These are phyloP conservation scores for Dactylellina sp. DNA, from an alignment of 2,329 filamentous ascomycete species.

Conservation along the genomic window DNA sequence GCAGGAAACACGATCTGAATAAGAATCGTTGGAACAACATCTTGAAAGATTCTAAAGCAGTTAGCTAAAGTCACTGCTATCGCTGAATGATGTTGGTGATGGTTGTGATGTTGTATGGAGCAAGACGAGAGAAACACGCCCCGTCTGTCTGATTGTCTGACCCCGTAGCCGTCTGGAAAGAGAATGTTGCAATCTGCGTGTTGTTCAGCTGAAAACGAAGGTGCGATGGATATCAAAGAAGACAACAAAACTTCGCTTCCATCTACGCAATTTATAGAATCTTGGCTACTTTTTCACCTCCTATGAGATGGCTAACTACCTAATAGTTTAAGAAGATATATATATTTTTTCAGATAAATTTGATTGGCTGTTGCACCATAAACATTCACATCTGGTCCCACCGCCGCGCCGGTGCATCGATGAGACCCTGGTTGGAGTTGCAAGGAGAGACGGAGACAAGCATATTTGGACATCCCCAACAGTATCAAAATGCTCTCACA, in stretches of 20 bases:
- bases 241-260: neutral
- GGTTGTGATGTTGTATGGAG: neutral
- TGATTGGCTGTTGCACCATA: constrained; percentile 45
- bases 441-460: constrained; percentile 20
- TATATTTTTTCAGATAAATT: constrained; percentile 10
- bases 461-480: constrained; percentile 20
- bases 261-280: constrained; percentile 38
- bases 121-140: neutral
- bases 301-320: neutral
- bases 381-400: constrained; percentile 48
- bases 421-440: constrained; percentile 44
- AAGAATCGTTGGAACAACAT: constrained; percentile 31
- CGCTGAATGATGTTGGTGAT: neutral
- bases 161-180: neutral
- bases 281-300: neutral
- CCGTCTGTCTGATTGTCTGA: neutral
- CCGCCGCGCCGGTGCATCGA: too few relatives aligned
- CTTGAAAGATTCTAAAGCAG: constrained; percentile 5
- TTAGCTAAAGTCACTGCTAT: neutral
- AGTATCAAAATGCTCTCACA: constrained; percentile 9
- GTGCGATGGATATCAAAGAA: constrained; percentile 19
- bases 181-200: constrained; percentile 39
- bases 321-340: constrained; percentile 15
- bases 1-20: constrained; percentile 12
- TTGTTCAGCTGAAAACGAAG: constrained; percentile 29